Percentiles rank a stretch among this genome's conserved stretches.
These are phyloP conservation scores for Dactylellina leptospora DNA, from an alignment of 2,329 filamentous ascomycete species.

Conservation along the genomic window DNA sequence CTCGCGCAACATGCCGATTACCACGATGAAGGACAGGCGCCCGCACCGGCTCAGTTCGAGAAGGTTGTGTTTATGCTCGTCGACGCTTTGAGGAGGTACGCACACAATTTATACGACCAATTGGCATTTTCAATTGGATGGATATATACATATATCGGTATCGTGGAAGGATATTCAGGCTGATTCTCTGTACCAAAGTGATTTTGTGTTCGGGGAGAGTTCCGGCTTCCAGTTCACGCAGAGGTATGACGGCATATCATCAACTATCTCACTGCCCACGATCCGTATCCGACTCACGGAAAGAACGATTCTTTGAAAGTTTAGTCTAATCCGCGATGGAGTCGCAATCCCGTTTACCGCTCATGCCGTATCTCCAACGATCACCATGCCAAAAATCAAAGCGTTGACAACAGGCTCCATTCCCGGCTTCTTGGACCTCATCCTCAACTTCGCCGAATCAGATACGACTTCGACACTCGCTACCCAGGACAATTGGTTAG, in stretches of 20 bases:
- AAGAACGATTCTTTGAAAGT: constrained; percentile 22
- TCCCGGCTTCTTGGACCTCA: constrained; percentile 96
- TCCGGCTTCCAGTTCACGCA: constrained; percentile 91
- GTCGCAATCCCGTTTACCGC: constrained; percentile 91
- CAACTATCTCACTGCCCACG: not conserved
- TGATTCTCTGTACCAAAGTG: too few species aligned
- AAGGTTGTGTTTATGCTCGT: constrained; percentile 97
- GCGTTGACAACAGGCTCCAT: constrained; percentile 97
- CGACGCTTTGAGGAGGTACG: constrained; percentile 86
- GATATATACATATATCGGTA: too few species aligned
- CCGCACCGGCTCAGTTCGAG: constrained; percentile 78
- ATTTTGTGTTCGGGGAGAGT: constrained; percentile 84
- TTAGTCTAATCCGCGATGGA: constrained; percentile 82
- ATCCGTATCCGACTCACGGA: not conserved
- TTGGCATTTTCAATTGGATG: too few species aligned
- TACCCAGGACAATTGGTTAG: constrained; percentile 92
- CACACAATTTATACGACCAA: too few species aligned
- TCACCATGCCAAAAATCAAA: constrained; percentile 98
- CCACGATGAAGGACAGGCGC: constrained; percentile 57
- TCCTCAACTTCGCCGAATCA: constrained; percentile 93
- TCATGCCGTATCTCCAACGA: constrained; percentile 93
- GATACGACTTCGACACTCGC: constrained; percentile 89
- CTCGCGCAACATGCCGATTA: constrained; percentile 72
- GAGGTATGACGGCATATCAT: constrained; percentile 66
- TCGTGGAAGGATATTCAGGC: too few species aligned